Conservation (phyloP, 345 rosid genomes). For the Eucalyptus regnans region DNA sequence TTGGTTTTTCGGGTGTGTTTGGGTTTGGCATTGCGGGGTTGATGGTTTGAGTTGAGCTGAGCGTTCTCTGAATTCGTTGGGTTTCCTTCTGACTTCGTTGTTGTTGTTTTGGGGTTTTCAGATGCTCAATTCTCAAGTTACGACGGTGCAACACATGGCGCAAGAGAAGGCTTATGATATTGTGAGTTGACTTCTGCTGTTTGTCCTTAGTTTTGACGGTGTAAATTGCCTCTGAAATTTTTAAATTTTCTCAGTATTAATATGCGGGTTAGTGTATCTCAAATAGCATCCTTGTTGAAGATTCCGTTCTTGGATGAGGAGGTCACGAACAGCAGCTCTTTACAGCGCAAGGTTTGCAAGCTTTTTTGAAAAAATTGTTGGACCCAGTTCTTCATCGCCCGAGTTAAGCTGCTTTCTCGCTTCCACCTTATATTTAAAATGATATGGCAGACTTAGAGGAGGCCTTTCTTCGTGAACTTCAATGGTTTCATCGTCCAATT, state of each 20-base stretch:
- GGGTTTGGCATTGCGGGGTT: not conserved
- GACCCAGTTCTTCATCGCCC: not conserved
- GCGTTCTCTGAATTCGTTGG: not conserved
- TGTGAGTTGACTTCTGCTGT: slow-evolving; percentile 23
- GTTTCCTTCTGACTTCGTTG: not conserved
- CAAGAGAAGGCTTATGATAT: slow-evolving; percentile 65
- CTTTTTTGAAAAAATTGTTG: not conserved
- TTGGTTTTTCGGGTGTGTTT: rapidly evolving
- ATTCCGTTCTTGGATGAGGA: slow-evolving; percentile 77
- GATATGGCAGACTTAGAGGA: not conserved
- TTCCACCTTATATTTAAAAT: not conserved
- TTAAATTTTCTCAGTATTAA: not conserved
- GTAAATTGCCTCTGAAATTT: not conserved
- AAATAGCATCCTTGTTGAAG: slow-evolving; percentile 73
- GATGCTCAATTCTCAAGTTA: slow-evolving; percentile 74
- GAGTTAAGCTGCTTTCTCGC: not conserved
- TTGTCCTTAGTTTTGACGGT: not conserved
- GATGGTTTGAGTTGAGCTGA: not conserved
- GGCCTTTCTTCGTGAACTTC: not conserved
- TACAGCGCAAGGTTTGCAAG: slow-evolving; percentile 46
- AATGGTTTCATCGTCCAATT: not conserved
- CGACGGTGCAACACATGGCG: slow-evolving; percentile 56
- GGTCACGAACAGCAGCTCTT: slow-evolving; percentile 49
- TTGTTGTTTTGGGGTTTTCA: not conserved
- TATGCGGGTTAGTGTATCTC: not conserved